Evolutionary conservation across 805 yeast genomes (phyloP).

Genomic region (Candida michaelii): DNA sequence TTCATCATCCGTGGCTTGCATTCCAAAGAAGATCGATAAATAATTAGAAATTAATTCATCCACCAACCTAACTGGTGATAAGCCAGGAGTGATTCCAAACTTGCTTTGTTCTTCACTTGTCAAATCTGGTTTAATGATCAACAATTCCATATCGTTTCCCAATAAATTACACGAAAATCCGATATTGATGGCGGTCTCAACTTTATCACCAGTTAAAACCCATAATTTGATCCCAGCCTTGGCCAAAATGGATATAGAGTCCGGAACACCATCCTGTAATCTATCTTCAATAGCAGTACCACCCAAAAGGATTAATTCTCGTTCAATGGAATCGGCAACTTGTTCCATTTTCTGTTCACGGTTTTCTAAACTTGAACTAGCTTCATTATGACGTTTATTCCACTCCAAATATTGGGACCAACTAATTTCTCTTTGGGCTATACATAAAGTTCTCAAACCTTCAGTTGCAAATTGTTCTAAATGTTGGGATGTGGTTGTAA

Average conservation of each 20-base stretch:
- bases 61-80: constrained; percentile 38
- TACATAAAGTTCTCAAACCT: constrained; percentile 79
- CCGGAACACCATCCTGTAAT: constrained; percentile 85
- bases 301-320: constrained; percentile 64
- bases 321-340: constrained; percentile 72
- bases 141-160: constrained; percentile 72
- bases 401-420: constrained; percentile 65
- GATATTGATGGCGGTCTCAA: constrained; percentile 86
- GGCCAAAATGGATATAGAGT: constrained; percentile 65
- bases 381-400: constrained; percentile 61
- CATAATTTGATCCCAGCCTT: constrained; percentile 81
- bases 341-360: constrained; percentile 74
- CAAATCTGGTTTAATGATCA: constrained; percentile 49
- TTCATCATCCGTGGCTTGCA: constrained; percentile 61
- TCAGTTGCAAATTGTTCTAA: constrained; percentile 79
- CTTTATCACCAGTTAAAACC: constrained; percentile 87
- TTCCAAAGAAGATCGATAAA: constrained; percentile 52
- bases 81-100: constrained; percentile 19
- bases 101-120: constrained; percentile 25
- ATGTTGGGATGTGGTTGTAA: constrained; percentile 67
- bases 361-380: constrained; percentile 59
- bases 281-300: constrained; percentile 89
- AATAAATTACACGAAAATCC: constrained; percentile 82
- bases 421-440: constrained; percentile 66
- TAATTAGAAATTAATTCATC: constrained; percentile 51